Percentiles rank a stretch among this genome's conserved stretches.
These are phyloP conservation scores for Skeletonema costatum DNA, from an alignment of 108 stramenopile species.

Conservation along the genomic window DNA sequence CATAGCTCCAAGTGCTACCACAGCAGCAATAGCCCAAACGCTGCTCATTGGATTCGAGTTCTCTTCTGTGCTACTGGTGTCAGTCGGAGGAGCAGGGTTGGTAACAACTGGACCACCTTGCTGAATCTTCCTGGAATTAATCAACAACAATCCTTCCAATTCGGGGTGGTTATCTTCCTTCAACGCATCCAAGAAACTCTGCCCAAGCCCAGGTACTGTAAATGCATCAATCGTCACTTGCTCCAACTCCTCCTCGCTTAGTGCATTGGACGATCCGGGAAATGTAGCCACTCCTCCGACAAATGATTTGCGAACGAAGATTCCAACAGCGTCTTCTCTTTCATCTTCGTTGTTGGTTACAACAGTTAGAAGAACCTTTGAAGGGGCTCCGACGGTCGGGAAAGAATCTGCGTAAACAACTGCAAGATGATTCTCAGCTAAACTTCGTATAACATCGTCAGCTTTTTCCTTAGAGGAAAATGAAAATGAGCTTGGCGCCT, in stretches of 20 bases:
- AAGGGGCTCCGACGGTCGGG: constrained; percentile 1
- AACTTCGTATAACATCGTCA: constrained; percentile 25
- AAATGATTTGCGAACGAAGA: constrained; percentile 28
- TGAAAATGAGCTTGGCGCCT: neutral
- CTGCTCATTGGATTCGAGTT: constrained; percentile 2
- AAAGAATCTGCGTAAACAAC: constrained; percentile 21
- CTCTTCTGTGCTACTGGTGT: constrained; percentile 1
- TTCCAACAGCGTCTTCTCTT: neutral
- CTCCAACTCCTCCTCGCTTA: constrained; percentile 94
- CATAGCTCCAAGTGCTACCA: constrained; percentile 44
- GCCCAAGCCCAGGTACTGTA: constrained; percentile 30
- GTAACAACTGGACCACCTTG: neutral
- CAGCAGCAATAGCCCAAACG: constrained; percentile 45
- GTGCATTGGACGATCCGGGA: constrained; percentile 93
- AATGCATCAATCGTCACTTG: constrained; percentile 61
- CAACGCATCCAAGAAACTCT: constrained; percentile 23
- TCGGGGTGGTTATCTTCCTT: constrained; percentile 9
- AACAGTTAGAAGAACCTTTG: constrained; percentile 39
- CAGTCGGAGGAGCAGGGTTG: neutral
- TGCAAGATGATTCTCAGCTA: constrained; percentile 26
- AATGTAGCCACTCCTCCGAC: constrained; percentile 31
- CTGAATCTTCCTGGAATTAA: constrained; percentile 16
- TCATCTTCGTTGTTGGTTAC: constrained; percentile 11
- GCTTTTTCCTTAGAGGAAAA: neutral
- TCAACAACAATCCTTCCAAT: constrained; percentile 22